Evolutionary conservation across 2,329 filamentous ascomycete genomes (phyloP), one percentile per base, ranked within the genome.

Genomic region (Didymella keratinophila): DNA sequence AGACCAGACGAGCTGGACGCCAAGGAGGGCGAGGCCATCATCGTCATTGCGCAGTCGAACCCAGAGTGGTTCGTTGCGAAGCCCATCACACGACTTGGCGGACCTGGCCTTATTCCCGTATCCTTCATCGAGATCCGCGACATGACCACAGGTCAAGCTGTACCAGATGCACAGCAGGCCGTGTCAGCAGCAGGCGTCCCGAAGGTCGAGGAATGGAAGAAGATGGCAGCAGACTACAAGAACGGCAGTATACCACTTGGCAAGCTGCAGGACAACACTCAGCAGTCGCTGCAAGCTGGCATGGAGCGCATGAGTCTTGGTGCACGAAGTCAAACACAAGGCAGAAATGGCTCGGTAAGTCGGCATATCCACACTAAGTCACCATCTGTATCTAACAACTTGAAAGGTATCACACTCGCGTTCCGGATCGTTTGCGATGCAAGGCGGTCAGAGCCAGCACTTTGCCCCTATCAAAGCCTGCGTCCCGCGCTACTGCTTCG

Each of bases 61-160:
- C 92, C 94, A 5, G 95, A 99, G 78, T 99, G 95, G 95, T 98
- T 98, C 73, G 94, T 99, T 61, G 95, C 95, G 49, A 99, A 99
- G 79, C 95, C 95, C n/a, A 99, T 99, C 75, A 94, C 93, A 62
- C 86, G 95, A 65, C 83, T 99, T n/a, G 95, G 95, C 42, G 95
- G 95, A 1, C 95, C 95, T 0, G 95, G 95, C 39, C 80, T 99
- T 69, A 98, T 99, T 65, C 95, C 95, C 2, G 94, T 98, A 30
- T 96, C 93, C 0, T 98, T 97, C 76, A 92, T 99, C 67, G 93
- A 99, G 79, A 94, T 99, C 68, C 86, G 92, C 75, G 95, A 98
- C 76, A 97, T 97, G 90, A 87, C 88, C 5, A 93, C 91, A 0
- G 93, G 94, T 49, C 87, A 91, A 66, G 85, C 93, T 0, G 92